Evolutionary conservation across 2,329 filamentous ascomycete species (phyloP), one percentile per base, ranked within the genome.

Genomic region (Nothophoma quercina): DNA sequence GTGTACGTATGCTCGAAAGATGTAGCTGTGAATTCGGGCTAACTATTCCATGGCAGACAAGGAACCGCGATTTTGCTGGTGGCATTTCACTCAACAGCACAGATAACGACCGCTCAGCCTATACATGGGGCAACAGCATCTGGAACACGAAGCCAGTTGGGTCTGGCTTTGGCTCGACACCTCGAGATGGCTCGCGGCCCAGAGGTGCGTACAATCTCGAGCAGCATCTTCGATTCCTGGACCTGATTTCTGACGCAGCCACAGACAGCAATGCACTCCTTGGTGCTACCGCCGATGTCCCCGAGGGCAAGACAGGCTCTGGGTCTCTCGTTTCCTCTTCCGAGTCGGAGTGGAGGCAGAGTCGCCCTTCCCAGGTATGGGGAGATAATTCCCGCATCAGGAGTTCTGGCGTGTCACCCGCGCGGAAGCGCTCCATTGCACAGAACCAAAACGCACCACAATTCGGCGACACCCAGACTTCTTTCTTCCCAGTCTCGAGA

Each of bases 291-390:
- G 41, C 58, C 25, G 74, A 75, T 16, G 63, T 69, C 22, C 58
- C 80, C 30, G 82, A 84, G 60, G 81, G 78, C 47, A 85, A 87
- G 65, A 86, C 85, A 3, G 89, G 88, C 40, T 90, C 88, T 5
- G 82, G 86, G 55, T 88, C 88, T 52, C 78, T 92, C 30, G 81
- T 89, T 54, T 81, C 85, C 35, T 84, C 86, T 33, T 89, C 88
- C 8, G 87, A 91, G 65, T 83, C 84, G 15, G 87, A 90, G 38
- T 90, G 87, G 85, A 75, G 73, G 43, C 78, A 78, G 36, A 75
- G 79, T 43, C 79, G 77, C 58, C 76, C 80, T 29, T 81, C 83
- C 13, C 40, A 49, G 19, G 44, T 43, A 7, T 91, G 88, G 88
- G 83, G 81, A 58, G 83, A 85, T 36, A 60, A 51, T 10, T 51